Conservation (phyloP, 345 rosid species). For the Hevea brasiliensis region DNA sequence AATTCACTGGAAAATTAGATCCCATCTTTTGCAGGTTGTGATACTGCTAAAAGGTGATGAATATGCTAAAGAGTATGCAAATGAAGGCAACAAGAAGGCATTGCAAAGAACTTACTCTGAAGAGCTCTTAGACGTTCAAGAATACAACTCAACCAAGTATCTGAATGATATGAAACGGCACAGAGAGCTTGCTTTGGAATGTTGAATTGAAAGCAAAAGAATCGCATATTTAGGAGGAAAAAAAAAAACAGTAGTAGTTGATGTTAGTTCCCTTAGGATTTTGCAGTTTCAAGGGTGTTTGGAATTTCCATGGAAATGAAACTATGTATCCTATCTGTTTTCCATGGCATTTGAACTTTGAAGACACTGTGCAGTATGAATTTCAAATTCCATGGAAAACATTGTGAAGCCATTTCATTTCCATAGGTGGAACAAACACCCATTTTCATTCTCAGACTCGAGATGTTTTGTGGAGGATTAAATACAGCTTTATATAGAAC, state of each 20-base stretch:
- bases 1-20: background rate
- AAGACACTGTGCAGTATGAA: background rate
- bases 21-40: constrained; percentile 52
- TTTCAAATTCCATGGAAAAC: constrained; percentile 35
- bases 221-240: no score
- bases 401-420: constrained; percentile 12
- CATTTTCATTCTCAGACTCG: background rate
- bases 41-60: constrained; percentile 64
- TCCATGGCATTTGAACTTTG: constrained; percentile 18
- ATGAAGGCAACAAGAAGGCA: constrained; percentile 30
- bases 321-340: constrained; percentile 12
- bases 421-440: constrained; percentile 18
- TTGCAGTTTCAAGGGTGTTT: constrained; percentile 16
- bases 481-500: background rate
- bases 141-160: constrained; percentile 74
- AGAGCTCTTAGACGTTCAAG: constrained; percentile 60
- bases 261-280: background rate
- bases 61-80: constrained; percentile 25
- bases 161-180: constrained; percentile 53
- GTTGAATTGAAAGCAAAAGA: constrained; percentile 23
- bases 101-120: constrained; percentile 69
- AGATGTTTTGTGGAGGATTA: constrained; percentile 1
- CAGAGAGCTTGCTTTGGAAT: constrained; percentile 61
- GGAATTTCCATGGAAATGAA: constrained; percentile 7
- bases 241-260: background rate